Base-by-base conservation (phyloP, 2,329 filamentous ascomycete genomes). In the Penicillium sp. region DNA sequence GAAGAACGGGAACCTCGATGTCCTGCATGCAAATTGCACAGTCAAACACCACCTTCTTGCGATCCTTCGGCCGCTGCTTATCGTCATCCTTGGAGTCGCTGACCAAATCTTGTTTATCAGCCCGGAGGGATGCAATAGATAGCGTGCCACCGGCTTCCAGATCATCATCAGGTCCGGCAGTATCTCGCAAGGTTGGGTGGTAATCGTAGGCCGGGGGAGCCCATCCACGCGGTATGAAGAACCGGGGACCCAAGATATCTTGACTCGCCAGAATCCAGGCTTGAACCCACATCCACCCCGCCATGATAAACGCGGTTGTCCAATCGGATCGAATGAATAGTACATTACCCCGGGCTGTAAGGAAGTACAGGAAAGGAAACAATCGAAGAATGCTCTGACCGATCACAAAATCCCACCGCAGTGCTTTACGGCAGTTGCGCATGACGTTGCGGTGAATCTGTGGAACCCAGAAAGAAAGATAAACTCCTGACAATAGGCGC, bases 21-120 rank as follows among this genome's bases (percentile, higher is more conserved):
- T 89, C 82, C 74, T 96, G 92, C 75, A 93, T 89, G 72, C 94
- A 99, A 63, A 99, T 97, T 18, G 92, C 91, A 73, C 94, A 99
- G 76, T 97, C 92, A 57, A 96, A 94, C 1, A 83, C 69, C 37
- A 81, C 81, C 66, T 79, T 82, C 72, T 84, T 81, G 56, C 81
- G 82, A 48, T 78, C 77, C 63, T 67, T 70, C 6, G 60, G 54
- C 27, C 68, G 64, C 11, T 68, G 64, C 40, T 78, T 81, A 52
- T 77, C 73, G 58, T 77, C 74, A 47, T 75, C 74, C 37, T 73
- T 72, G n/a, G 59, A 60, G 20, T 69, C 67, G 37, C 66, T 71
- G 35, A 72, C 65, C 5, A 73, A 60, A 42, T 78, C 75, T 33
- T 71, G 65, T 57, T 75, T 73, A 49, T 76, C 73, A 5, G 75